phyloP scores from a whole-genome alignment of 2,329 filamentous ascomycete genomes.

The Chrysoporthe puriensis region DNA sequence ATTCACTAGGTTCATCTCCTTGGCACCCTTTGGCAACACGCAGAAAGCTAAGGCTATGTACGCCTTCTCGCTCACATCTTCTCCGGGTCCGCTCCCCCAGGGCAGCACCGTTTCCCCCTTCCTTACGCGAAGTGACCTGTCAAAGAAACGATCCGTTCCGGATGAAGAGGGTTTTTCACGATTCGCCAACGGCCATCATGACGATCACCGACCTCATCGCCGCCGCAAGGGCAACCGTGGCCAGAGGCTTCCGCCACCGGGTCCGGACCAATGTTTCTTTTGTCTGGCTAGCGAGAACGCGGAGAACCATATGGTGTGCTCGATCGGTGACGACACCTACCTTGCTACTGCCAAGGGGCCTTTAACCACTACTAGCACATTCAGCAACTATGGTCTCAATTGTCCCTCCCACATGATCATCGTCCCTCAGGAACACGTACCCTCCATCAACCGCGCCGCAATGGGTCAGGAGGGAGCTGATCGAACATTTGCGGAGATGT shows the following conservation, averaged over 20 bases:
- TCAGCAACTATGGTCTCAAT: conserved; percentile 63
- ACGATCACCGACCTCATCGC: conserved; percentile 38
- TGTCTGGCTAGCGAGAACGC: conserved; percentile 87
- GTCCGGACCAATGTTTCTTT: conserved; percentile 88
- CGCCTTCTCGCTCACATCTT: conserved; percentile 71
- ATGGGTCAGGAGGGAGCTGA: conserved; percentile 62
- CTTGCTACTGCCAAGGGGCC: conserved; percentile 92
- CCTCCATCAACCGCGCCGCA: conserved; percentile 63
- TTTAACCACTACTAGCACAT: conserved; percentile 72
- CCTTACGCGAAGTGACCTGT: conserved; percentile 40
- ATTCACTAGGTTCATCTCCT: conserved; percentile 87
- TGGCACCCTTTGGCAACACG: conserved; percentile 77
- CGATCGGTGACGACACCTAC: conserved; percentile 85
- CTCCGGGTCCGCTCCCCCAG: conserved; percentile 62
- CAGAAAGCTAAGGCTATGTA: conserved; percentile 81
- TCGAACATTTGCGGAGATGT: conserved; percentile 79
- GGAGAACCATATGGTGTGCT: conserved; percentile 85
- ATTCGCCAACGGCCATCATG: conserved; percentile 54
- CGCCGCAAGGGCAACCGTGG: conserved; percentile 50
- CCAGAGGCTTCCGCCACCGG: conserved; percentile 60
- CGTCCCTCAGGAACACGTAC: conserved; percentile 81
- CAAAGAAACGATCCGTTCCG: conserved; percentile 59
- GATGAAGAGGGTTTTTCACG: conserved; percentile 56
- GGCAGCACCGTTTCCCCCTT: conserved; percentile 81
- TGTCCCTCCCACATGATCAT: conserved; percentile 91